These are phyloP conservation scores for Rhizopus sp. DNA, from an alignment of 371 early-diverging fungal species.

Conservation along the genomic window DNA sequence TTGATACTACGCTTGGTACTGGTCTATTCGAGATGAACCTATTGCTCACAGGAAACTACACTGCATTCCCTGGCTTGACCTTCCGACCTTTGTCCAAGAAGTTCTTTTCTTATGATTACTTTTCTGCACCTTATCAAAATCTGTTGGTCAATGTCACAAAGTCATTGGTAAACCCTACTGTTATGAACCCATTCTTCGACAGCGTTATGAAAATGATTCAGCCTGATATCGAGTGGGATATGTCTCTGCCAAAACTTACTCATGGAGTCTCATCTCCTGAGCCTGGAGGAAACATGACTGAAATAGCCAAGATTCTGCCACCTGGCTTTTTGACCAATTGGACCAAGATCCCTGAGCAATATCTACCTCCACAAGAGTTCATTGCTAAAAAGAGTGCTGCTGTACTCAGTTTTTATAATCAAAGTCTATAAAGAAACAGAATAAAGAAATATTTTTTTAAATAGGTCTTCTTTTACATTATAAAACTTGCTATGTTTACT, in stretches of 20 bases:
- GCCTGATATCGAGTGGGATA: slow-evolving; percentile 26
- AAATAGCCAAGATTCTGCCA: neutral
- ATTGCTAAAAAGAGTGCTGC: slow-evolving; percentile 14
- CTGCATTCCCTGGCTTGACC: slow-evolving; percentile 25
- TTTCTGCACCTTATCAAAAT: slow-evolving; percentile 16
- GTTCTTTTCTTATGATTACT: slow-evolving; percentile 11
- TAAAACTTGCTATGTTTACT: no score
- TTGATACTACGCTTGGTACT: slow-evolving; percentile 33
- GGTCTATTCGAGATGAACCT: neutral
- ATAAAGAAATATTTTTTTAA: no score
- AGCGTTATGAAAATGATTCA: slow-evolving; percentile 22
- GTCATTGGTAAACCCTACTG: slow-evolving; percentile 16
- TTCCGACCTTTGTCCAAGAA: slow-evolving; percentile 20
- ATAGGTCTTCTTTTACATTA: no score
- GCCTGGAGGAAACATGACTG: neutral
- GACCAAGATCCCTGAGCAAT: neutral
- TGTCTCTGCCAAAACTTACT: neutral
- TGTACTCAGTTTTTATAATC: slow-evolving; percentile 11
- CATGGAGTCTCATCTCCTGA: neutral
- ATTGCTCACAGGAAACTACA: slow-evolving; percentile 27
- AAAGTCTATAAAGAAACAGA: neutral
- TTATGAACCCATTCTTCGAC: slow-evolving; percentile 23
- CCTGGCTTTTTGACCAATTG: slow-evolving; percentile 3
- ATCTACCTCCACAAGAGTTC: slow-evolving; percentile 8
- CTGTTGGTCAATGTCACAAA: slow-evolving; percentile 10